A percentile compares a stretch with the other conserved stretches of the same genome.
Evolutionary conservation across 345 rosid genomes (phyloP).

Genomic region (Dipteronia dyeriana): DNA sequence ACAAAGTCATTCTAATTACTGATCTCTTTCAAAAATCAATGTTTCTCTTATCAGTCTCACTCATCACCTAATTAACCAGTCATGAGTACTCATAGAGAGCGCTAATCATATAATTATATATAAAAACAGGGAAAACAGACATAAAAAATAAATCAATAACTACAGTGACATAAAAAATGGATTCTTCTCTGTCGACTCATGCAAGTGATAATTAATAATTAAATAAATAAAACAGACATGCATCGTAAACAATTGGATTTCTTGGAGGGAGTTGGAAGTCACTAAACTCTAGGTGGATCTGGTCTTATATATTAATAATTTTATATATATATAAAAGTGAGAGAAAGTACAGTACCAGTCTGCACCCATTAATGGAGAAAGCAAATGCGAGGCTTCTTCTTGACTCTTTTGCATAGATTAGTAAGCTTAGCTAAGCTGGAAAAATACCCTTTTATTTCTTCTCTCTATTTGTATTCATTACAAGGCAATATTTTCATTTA

Average conservation of each 20-base stretch:
- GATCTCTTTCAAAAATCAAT: not conserved
- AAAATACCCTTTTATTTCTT: not conserved
- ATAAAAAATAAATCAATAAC: not conserved
- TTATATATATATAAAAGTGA: not conserved
- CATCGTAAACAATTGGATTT: conserved; percentile 27
- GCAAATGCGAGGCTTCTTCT: not conserved
- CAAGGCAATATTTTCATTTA: conserved; percentile 5
- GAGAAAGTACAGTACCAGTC: not conserved
- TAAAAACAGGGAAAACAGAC: not conserved
- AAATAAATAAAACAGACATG: not conserved
- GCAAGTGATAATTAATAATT: conserved; percentile 6
- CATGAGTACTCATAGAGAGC: not conserved
- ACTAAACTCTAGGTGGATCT: conserved; percentile 31
- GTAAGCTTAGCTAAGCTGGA: not conserved
- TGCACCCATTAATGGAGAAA: conserved; percentile 1
- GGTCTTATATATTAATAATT: not conserved
- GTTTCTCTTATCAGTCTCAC: not conserved
- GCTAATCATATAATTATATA: no score
- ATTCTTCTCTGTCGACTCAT: not conserved
- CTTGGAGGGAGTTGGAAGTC: conserved; percentile 20
- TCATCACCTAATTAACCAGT: conserved; percentile 3
- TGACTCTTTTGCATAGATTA: not conserved
- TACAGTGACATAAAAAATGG: not conserved
- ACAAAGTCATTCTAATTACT: conserved; percentile 32
- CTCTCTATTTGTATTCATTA: not conserved